Conservation (phyloP, 805 yeast species). For the Tetrapisispora phaffii region DNA sequence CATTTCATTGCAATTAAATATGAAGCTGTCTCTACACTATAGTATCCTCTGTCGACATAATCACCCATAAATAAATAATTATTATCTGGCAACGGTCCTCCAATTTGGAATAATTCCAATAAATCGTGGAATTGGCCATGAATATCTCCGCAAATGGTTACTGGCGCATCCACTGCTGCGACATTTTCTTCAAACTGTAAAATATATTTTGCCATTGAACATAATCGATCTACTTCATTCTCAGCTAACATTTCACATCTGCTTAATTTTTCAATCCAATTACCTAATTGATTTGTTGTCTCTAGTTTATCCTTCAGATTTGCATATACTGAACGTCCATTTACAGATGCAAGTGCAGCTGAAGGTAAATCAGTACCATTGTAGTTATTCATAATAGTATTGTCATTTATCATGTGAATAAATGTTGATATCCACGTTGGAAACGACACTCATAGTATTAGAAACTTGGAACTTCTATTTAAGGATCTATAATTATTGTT, state of each 20-base stretch:
- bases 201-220: constrained; percentile 83
- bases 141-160: constrained; percentile 91
- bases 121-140: constrained; percentile 93
- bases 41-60: constrained; percentile 70
- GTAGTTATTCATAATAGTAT: background rate
- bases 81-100: constrained; percentile 88
- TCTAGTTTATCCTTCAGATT: too few relatives aligned
- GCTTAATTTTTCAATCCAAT: constrained; percentile 72
- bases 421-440: too few relatives aligned
- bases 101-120: constrained; percentile 82
- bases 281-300: constrained; percentile 56
- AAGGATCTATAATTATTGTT: too few relatives aligned
- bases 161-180: constrained; percentile 89
- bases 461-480: too few relatives aligned
- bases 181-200: constrained; percentile 84
- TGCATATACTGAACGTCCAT: too few relatives aligned
- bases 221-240: constrained; percentile 62
- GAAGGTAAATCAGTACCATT: background rate
- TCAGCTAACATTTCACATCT: constrained; percentile 75
- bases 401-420: background rate
- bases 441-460: too few relatives aligned
- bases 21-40: constrained; percentile 82
- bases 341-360: too few relatives aligned
- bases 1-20: constrained; percentile 82
- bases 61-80: constrained; percentile 83